A percentile compares a stretch with the other conserved stretches of the same genome.
Evolutionary conservation across 2,329 filamentous ascomycete genomes (phyloP).

Genomic region (Xylariaceae sp.): DNA sequence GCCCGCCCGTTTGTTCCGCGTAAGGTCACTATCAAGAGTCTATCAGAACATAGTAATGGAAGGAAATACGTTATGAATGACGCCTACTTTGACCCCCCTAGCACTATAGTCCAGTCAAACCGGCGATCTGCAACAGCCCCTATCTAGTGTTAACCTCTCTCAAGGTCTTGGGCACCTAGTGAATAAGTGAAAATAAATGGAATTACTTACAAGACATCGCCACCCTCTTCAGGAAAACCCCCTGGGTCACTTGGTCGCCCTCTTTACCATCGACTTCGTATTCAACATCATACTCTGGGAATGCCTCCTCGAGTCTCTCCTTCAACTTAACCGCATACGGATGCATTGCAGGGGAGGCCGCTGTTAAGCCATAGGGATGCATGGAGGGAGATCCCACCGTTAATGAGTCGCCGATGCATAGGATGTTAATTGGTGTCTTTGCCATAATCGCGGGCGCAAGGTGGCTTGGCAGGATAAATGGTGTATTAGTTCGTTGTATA

Average conservation of each 20-base stretch:
- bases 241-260: slow-evolving; percentile 10
- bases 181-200: background rate
- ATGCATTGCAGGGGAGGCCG: background rate
- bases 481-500: background rate
- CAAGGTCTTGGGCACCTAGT: background rate
- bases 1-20: slow-evolving; percentile 1
- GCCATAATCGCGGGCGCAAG: background rate
- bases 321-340: slow-evolving; percentile 4
- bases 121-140: slow-evolving; percentile 6
- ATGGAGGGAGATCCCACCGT: slow-evolving; percentile 1
- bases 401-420: slow-evolving; percentile 8
- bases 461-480: background rate
- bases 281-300: slow-evolving; percentile 3
- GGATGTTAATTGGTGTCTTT: slow-evolving; percentile 1
- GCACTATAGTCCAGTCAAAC: slow-evolving; percentile 9
- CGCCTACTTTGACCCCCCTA: slow-evolving; percentile 7
- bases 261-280: slow-evolving; percentile 5
- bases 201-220: slow-evolving; percentile 1
- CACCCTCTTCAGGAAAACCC: slow-evolving; percentile 1
- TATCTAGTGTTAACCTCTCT: background rate
- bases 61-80: background rate
- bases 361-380: background rate
- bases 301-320: slow-evolving; percentile 1
- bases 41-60: background rate
- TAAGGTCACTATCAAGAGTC: slow-evolving; percentile 1